Base-by-base conservation (phyloP, 371 early-diverging fungal species). In the Mycotypha africana region DNA sequence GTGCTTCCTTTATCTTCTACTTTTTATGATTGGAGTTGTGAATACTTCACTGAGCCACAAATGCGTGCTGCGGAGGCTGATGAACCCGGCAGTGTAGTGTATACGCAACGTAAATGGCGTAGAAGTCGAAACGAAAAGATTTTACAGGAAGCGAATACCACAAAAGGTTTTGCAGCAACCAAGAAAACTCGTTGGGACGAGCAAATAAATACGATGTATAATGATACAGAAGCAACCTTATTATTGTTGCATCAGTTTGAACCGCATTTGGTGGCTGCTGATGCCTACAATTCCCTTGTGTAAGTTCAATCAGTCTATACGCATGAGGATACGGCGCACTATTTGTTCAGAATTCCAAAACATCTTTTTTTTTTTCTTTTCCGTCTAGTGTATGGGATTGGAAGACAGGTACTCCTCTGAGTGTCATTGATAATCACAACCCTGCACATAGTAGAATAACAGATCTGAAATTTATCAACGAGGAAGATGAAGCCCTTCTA, bases 11-110 rank as follows among this genome's bases (percentile, higher is more conserved):
- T 79, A 20, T 59, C 68, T 26, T 88, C 89, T 1, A 64, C 60
- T 7, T 88, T 91, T 38, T 91, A 84, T 47, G 88, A 89, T 40
- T 88, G 88, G 90, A 86, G 88, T 57, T 82, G 87, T 48, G 88
- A 87, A 57, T 91, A 87, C 63, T 93, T 91, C 66, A 76, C 81
- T n/a, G 89, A 91, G 56, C 91, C 94, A 17, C 94, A 92, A 56
- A 89, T 91, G 84, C 66, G 78, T 60, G 88, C 86, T 1, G 80
- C 88, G 9, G 91, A 91, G 46, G 65, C 81, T 10, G 91, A 91
- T 41, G 88, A 89, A 36, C 90, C 89, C 1, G 93, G 92, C 22
- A 90, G 91, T 62, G 68, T 81, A 3, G 73, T 75, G 34, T 88
- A 82, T 62, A 88, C 81, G 50, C 85, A 89, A 49, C 76, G 89